Evolutionary conservation across 257 asterid species (phyloP).

Genomic region (Ilex asprella): DNA sequence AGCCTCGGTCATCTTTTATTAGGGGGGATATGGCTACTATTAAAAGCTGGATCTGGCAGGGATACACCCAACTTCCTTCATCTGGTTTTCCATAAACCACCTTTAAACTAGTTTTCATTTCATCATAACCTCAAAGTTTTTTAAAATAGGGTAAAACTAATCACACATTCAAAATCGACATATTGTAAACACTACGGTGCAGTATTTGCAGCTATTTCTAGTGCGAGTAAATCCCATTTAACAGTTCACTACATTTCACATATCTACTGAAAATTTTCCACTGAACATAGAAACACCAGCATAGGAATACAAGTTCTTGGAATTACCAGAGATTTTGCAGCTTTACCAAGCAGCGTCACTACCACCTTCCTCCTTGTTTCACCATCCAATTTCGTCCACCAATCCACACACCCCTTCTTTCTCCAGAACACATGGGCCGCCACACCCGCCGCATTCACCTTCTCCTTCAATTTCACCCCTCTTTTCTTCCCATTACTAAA

Average conservation of each 20-base stretch:
- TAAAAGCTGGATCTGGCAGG: too few relatives aligned
- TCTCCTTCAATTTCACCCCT: slow-evolving; percentile 69
- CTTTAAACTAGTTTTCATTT: too few relatives aligned
- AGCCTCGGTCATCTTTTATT: too few relatives aligned
- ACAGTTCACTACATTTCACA: background rate
- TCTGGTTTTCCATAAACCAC: too few relatives aligned
- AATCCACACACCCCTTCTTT: slow-evolving; percentile 93
- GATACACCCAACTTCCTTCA: too few relatives aligned
- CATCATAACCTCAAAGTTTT: too few relatives aligned
- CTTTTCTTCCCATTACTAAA: slow-evolving; percentile 60
- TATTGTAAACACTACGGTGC: too few relatives aligned
- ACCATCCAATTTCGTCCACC: slow-evolving; percentile 91
- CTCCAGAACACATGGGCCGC: slow-evolving; percentile 84
- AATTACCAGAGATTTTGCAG: slow-evolving; percentile 70
- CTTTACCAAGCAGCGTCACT: slow-evolving; percentile 53
- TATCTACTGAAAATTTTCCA: background rate
- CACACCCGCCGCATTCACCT: slow-evolving; percentile 52
- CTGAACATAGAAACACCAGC: background rate
- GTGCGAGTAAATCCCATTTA: too few relatives aligned
- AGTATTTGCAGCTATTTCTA: too few relatives aligned
- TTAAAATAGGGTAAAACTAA: too few relatives aligned
- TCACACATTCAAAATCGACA: too few relatives aligned
- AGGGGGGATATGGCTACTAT: too few relatives aligned
- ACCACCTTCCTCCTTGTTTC: slow-evolving; percentile 50
- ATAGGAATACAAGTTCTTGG: slow-evolving; percentile 4